Conservation (phyloP, 108 stramenopile genomes). For the Bacterosira constricta region DNA sequence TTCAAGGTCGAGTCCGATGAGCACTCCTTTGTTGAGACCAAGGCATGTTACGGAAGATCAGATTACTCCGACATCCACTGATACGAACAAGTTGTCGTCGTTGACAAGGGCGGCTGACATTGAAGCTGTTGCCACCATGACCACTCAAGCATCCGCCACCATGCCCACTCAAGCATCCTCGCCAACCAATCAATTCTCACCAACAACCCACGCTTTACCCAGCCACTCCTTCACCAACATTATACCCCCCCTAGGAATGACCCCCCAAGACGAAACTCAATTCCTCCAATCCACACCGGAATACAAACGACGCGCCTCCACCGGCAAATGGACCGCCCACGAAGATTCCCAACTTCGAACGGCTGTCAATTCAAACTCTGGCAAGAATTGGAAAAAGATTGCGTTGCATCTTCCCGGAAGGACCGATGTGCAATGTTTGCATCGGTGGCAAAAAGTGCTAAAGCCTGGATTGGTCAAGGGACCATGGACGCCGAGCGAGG, state of each 20-base stretch:
- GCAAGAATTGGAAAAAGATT: constrained; percentile 97
- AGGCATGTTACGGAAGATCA: neutral
- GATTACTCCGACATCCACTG: neutral
- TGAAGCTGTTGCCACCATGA: neutral
- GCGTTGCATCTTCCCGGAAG: constrained; percentile 76
- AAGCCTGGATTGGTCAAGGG: constrained; percentile 97
- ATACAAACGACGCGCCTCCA: constrained; percentile 80
- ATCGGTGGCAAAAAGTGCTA: constrained; percentile 99
- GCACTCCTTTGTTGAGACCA: neutral
- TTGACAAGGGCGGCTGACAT: neutral
- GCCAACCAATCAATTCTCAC: neutral
- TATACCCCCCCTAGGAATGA: neutral
- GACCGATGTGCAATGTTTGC: constrained; percentile 96
- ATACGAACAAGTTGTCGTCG: neutral
- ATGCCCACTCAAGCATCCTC: neutral
- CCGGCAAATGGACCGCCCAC: constrained; percentile 87
- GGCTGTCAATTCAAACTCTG: constrained; percentile 87
- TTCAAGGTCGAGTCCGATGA: neutral
- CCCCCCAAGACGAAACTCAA: constrained; percentile 24
- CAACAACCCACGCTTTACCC: neutral
- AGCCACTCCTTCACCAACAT: too few species aligned
- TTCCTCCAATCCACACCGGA: constrained; percentile 18
- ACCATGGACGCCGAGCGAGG: constrained; percentile 97
- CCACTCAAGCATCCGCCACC: neutral
- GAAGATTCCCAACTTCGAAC: constrained; percentile 79